phyloP scores from a whole-genome alignment of 805 yeast species.

The Wickerhamomyces pijperi region DNA sequence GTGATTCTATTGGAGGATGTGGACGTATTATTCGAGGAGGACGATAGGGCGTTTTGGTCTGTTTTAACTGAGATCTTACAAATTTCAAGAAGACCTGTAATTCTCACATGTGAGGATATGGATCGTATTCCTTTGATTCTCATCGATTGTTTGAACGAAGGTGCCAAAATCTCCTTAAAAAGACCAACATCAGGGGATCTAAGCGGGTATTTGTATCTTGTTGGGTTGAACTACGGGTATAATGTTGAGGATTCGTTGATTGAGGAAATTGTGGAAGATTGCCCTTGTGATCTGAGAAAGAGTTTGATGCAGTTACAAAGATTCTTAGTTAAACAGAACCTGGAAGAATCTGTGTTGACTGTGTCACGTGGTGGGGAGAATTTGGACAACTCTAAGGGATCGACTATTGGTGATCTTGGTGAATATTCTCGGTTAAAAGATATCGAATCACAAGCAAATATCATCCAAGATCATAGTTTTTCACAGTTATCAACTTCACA shows the following conservation, averaged over 20 bases:
- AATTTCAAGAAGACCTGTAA: conserved; percentile 57
- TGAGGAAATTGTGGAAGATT: conserved; percentile 14
- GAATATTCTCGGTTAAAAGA: neutral
- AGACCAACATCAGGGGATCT: conserved; percentile 12
- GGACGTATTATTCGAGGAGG: conserved; percentile 54
- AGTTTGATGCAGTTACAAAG: conserved; percentile 35
- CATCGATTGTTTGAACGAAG: conserved; percentile 29
- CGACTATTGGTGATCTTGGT: no score
- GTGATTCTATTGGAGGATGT: conserved; percentile 78
- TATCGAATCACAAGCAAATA: neutral
- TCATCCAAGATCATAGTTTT: no score
- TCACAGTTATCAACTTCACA: neutral
- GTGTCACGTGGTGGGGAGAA: no score
- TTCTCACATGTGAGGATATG: conserved; percentile 49
- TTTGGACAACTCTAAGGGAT: no score
- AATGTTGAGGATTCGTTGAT: conserved; percentile 23
- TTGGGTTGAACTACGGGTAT: conserved; percentile 25
- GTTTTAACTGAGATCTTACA: conserved; percentile 51
- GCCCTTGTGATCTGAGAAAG: conserved; percentile 34
- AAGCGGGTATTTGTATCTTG: conserved; percentile 28
- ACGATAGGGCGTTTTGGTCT: conserved; percentile 75
- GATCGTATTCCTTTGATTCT: conserved; percentile 31
- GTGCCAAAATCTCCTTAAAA: conserved; percentile 19
- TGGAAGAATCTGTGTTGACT: neutral
- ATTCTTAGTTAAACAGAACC: conserved; percentile 17